phyloP scores from a whole-genome alignment of 441 rosid species.

The Adansonia madagascariensis region DNA sequence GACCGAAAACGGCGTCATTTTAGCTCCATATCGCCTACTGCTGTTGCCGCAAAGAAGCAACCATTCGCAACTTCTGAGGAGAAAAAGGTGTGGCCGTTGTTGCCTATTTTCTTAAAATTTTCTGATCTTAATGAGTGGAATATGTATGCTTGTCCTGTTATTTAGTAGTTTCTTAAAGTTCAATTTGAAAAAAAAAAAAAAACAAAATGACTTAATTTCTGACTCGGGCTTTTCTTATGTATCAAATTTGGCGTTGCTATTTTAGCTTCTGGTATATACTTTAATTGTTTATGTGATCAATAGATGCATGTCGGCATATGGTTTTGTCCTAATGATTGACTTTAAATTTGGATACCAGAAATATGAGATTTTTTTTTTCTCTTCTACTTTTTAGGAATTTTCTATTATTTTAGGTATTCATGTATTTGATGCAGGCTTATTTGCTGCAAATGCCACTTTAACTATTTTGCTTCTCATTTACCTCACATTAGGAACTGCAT shows the following conservation, averaged over 20 bases:
- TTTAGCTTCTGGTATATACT: not conserved
- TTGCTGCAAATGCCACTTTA: not conserved
- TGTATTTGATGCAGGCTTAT: not conserved
- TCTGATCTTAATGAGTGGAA: not conserved
- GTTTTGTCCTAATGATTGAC: not conserved
- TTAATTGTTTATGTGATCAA: not conserved
- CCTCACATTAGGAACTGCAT: not conserved
- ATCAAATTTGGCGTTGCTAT: not conserved
- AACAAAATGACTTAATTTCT: not conserved
- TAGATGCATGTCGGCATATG: not conserved
- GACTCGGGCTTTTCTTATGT: constrained; percentile 9
- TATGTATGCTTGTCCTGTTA: constrained; percentile 4
- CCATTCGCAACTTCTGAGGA: constrained; percentile 79
- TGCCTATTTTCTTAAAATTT: not conserved
- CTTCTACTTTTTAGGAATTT: not conserved
- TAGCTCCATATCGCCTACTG: constrained; percentile 75
- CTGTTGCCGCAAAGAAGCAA: constrained; percentile 71
- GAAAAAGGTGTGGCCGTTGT: constrained; percentile 51
- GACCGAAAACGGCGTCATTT: constrained; percentile 89
- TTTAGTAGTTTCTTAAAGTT: not conserved
- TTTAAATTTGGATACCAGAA: not conserved
- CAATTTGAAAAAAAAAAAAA: not conserved
- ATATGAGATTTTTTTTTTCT: not conserved
- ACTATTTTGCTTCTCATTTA: constrained; percentile 2
- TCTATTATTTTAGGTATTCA: not conserved